Percentiles rank a stretch among this genome's conserved stretches.
phyloP scores from a whole-genome alignment of 257 asterid species.

The Solanum appendiculatum region DNA sequence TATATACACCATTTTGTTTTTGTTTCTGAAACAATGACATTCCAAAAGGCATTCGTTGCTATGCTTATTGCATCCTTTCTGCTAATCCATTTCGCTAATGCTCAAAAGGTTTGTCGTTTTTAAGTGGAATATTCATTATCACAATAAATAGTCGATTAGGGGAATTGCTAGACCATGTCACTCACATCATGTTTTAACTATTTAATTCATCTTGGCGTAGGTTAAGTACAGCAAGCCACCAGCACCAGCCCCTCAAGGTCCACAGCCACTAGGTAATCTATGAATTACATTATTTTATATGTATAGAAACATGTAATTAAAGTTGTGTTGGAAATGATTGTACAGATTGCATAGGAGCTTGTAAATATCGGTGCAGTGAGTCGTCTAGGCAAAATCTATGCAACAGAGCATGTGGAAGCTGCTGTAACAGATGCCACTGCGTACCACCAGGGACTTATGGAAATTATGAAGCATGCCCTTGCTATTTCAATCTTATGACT shows the following conservation, averaged over 20 bases:
- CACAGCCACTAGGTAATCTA: background rate
- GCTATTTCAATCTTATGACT: constrained; percentile 16
- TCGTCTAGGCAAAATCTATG: constrained; percentile 14
- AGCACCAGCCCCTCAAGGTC: background rate
- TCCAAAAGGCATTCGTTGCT: background rate
- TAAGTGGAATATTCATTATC: background rate
- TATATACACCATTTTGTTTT: background rate
- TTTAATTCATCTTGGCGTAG: background rate
- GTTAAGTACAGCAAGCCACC: background rate
- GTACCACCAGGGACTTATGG: constrained; percentile 29
- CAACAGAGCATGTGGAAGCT: constrained; percentile 32
- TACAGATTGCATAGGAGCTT: constrained; percentile 12
- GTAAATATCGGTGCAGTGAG: constrained; percentile 1
- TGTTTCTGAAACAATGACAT: background rate
- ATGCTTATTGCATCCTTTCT: background rate
- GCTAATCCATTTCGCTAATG: constrained; percentile 1
- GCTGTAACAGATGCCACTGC: constrained; percentile 16
- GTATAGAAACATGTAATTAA: background rate
- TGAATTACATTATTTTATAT: background rate
- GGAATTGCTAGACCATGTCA: background rate
- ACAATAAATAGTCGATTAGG: too few relatives aligned
- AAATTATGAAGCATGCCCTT: constrained; percentile 16
- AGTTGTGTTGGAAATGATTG: background rate
- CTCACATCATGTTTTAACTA: background rate
- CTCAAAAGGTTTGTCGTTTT: background rate